Conservation (phyloP, 2,329 filamentous ascomycete species). For the Venturia asperata region DNA sequence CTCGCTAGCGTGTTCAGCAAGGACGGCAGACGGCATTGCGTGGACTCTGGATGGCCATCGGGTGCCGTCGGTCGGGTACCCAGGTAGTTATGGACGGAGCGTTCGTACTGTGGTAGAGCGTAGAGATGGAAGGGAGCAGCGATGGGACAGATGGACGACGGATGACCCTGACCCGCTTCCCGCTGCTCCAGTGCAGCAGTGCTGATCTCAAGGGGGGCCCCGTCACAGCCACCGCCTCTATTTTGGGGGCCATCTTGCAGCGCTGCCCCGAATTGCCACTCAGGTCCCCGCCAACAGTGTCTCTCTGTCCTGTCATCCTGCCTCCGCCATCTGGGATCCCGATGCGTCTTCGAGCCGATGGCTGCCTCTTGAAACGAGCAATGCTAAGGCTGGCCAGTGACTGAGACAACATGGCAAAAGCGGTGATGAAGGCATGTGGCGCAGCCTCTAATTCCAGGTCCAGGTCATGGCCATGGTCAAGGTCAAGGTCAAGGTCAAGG, state of each 20-base stretch:
- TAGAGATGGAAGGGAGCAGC: background rate
- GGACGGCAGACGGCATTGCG: slow-evolving; percentile 2
- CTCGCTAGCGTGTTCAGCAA: background rate
- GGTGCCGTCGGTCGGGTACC: background rate
- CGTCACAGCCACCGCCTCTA: too few species aligned
- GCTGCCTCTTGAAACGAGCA: slow-evolving; percentile 7
- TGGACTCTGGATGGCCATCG: background rate
- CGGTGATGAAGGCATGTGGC: background rate
- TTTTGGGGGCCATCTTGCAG: background rate
- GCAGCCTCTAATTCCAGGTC: too few species aligned
- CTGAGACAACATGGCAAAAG: slow-evolving; percentile 9
- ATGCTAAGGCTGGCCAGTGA: slow-evolving; percentile 3
- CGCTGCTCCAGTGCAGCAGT: background rate
- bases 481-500: too few species aligned
- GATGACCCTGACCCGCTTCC: too few species aligned
- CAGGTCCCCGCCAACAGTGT: too few species aligned
- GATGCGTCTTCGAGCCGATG: background rate
- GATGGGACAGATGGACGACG: background rate
- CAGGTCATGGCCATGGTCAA: too few species aligned
- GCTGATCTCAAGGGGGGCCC: background rate
- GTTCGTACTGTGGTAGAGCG: too few species aligned
- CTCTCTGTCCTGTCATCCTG: background rate
- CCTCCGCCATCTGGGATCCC: background rate
- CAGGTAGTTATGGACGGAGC: background rate
- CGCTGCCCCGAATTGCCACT: background rate